These are phyloP conservation scores for Xylariales sp. DNA, from an alignment of 2,329 filamentous ascomycete species.

Conservation along the genomic window DNA sequence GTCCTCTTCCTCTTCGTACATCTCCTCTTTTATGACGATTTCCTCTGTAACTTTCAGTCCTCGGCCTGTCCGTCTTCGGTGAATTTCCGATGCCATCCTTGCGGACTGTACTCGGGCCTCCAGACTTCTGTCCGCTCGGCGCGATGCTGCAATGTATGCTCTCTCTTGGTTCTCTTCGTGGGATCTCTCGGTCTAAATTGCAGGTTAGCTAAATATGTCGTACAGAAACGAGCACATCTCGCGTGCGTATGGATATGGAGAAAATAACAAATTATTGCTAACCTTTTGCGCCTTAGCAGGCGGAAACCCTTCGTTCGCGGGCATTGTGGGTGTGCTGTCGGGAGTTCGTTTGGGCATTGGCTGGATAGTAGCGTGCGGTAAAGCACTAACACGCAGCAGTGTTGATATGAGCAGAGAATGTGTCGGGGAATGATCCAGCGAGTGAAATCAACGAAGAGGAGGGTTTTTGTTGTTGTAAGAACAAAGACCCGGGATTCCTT, in stretches of 20 bases:
- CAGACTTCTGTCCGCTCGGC: conserved; percentile 78
- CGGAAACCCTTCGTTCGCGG: conserved; percentile 22
- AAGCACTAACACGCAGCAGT: too few species aligned
- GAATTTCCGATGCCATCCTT: conserved; percentile 81
- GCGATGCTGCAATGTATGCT: conserved; percentile 88
- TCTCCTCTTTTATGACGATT: conserved; percentile 85
- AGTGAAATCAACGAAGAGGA: too few species aligned
- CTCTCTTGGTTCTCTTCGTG: conserved; percentile 82
- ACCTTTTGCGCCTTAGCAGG: conserved; percentile 31
- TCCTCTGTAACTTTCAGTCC: conserved; percentile 77
- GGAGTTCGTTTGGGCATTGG: conserved; percentile 38
- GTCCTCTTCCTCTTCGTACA: conserved; percentile 95
- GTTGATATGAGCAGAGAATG: too few species aligned
- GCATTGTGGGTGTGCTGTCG: conserved; percentile 24
- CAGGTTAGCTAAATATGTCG: conserved; percentile 13
- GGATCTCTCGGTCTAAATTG: conserved; percentile 62
- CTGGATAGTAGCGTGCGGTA: too few species aligned
- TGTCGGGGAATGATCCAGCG: too few species aligned
- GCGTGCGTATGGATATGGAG: background rate
- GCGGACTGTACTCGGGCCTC: conserved; percentile 88
- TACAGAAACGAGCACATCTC: background rate
- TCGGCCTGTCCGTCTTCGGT: conserved; percentile 82
- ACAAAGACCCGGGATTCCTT: too few species aligned
- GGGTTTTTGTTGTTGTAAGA: too few species aligned
- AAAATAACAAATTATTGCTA: too few species aligned